A percentile compares a stretch with the other conserved stretches of the same genome.
Evolutionary conservation across 495 filamentous ascomycete genomes (phyloP).

Genomic region (Annulohypoxylon nitens): DNA sequence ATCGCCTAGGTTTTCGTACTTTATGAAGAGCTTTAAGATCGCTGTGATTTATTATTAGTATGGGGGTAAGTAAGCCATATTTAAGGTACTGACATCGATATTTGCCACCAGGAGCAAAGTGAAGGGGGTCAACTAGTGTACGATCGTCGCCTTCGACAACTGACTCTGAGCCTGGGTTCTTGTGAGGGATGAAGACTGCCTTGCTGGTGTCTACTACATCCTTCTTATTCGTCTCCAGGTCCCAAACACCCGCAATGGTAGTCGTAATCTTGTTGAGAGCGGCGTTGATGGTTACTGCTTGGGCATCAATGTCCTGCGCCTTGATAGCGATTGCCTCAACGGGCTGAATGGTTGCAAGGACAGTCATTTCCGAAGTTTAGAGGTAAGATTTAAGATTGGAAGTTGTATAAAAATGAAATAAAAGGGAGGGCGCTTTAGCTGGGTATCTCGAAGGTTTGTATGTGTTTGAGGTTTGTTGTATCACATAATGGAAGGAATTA

Average conservation of each 20-base stretch:
- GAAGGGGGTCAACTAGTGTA: neutral
- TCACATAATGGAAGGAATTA: neutral
- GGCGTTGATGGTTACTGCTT: constrained; percentile 6
- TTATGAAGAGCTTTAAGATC: constrained; percentile 9
- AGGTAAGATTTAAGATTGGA: neutral
- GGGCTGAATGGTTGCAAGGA: no score
- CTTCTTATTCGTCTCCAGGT: constrained; percentile 8
- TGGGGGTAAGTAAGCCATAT: neutral
- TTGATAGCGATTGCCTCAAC: constrained; percentile 18
- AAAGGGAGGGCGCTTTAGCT: neutral
- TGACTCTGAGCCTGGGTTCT: constrained; percentile 15
- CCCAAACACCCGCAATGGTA: constrained; percentile 12
- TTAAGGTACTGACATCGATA: neutral
- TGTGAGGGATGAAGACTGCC: constrained; percentile 12
- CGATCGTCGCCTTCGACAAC: constrained; percentile 14
- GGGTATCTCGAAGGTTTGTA: neutral
- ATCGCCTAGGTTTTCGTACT: constrained; percentile 5
- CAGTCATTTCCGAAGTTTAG: neutral
- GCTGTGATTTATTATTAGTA: neutral
- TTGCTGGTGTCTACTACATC: neutral
- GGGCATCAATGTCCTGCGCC: constrained; percentile 3
- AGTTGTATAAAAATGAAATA: no score
- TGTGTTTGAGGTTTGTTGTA: constrained; percentile 2
- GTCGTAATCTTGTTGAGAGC: constrained; percentile 19
- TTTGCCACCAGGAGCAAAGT: constrained; percentile 15